These are phyloP conservation scores for Cladophialophora exuberans DNA, from an alignment of 2,329 filamentous ascomycete species.

Conservation along the genomic window DNA sequence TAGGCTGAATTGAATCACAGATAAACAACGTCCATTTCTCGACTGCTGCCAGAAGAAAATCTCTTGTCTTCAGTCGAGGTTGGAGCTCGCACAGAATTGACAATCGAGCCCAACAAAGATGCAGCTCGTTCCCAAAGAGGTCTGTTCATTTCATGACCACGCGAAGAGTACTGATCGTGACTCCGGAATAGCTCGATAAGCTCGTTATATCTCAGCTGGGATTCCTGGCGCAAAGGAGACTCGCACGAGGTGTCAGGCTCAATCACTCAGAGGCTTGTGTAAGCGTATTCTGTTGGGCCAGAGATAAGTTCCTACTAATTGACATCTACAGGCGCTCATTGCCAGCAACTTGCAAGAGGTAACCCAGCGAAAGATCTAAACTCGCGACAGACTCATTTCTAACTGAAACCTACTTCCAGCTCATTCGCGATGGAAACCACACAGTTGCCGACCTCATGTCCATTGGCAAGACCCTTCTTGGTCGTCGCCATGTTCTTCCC, in stretches of 20 bases:
- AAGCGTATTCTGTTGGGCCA: constrained; percentile 22
- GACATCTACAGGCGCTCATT: constrained; percentile 56
- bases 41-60: background rate
- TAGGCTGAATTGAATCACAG: constrained; percentile 18
- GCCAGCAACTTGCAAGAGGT: constrained; percentile 88
- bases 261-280: constrained; percentile 90
- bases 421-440: constrained; percentile 95
- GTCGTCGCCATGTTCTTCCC: constrained; percentile 86
- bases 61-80: background rate
- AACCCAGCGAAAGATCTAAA: constrained; percentile 34
- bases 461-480: constrained; percentile 88
- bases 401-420: constrained; percentile 56
- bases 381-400: background rate
- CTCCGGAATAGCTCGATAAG: constrained; percentile 89
- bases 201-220: constrained; percentile 89
- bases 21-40: constrained; percentile 9
- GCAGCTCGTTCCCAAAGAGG: constrained; percentile 53
- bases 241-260: constrained; percentile 83
- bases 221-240: constrained; percentile 80
- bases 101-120: constrained; percentile 34
- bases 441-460: constrained; percentile 91
- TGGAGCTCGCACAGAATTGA: background rate
- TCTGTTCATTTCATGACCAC: constrained; percentile 28
- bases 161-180: background rate
- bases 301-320: constrained; percentile 10